A percentile compares a stretch with the other conserved stretches of the same genome.
Conservation (phyloP, 345 rosid species). For the Gossypium longicalyx region DNA sequence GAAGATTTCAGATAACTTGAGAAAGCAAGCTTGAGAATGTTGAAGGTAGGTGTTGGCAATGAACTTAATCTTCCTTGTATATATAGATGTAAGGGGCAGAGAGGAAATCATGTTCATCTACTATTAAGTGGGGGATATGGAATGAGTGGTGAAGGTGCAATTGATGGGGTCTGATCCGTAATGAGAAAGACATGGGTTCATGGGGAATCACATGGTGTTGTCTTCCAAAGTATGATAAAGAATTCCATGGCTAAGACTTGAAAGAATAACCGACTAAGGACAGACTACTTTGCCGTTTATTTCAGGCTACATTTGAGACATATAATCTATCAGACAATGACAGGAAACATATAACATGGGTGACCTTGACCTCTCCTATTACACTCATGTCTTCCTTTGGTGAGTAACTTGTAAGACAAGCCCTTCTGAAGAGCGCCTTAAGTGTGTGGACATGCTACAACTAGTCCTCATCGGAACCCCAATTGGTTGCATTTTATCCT, state of each 20-base stretch:
- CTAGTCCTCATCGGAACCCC: neutral
- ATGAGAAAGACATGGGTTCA: neutral
- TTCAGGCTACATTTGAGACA: neutral
- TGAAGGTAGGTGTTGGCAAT: neutral
- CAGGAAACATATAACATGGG: slow-evolving; percentile 8
- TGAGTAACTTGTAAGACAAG: neutral
- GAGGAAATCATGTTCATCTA: neutral
- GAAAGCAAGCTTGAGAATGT: neutral
- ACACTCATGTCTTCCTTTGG: neutral
- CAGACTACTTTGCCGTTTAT: neutral
- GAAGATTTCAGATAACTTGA: neutral
- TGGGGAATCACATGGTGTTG: slow-evolving; percentile 6
- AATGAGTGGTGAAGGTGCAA: neutral
- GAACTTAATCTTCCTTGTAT: neutral
- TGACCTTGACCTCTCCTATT: neutral
- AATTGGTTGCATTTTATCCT: neutral
- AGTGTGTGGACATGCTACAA: neutral
- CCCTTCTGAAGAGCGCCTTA: slow-evolving; percentile 1
- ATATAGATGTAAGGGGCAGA: neutral
- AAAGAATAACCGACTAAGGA: neutral
- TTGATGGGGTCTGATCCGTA: neutral
- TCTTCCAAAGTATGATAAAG: neutral
- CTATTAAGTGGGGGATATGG: neutral
- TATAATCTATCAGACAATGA: neutral
- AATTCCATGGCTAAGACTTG: neutral